A percentile compares a stretch with the other conserved stretches of the same genome.
Conservation (phyloP, 1,284 basidiomycete species). For the Pyrrhoderma noxium region DNA sequence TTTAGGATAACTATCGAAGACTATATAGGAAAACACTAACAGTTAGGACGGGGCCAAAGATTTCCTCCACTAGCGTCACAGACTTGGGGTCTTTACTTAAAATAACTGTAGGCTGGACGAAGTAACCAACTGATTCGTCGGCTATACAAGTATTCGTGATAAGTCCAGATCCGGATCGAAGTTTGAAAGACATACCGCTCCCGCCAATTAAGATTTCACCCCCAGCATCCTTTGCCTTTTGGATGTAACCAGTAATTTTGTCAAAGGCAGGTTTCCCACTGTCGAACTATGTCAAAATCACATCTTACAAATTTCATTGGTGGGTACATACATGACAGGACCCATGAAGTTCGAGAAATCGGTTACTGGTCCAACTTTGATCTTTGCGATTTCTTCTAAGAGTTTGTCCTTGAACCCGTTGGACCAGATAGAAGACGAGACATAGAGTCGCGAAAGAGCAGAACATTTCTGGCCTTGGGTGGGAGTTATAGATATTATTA, state of each 20-base stretch:
- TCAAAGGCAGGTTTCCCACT: slow-evolving; percentile 83
- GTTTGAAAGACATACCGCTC: slow-evolving; percentile 36
- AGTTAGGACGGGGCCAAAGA: slow-evolving; percentile 95
- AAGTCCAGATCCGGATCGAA: background rate
- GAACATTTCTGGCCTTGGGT: slow-evolving; percentile 98
- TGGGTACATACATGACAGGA: slow-evolving; percentile 76
- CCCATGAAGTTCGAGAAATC: slow-evolving; percentile 90
- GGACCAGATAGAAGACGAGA: slow-evolving; percentile 83
- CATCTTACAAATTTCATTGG: background rate
- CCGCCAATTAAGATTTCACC: slow-evolving; percentile 88
- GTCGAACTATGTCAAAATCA: background rate
- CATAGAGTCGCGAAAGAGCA: slow-evolving; percentile 87
- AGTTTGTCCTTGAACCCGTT: slow-evolving; percentile 82
- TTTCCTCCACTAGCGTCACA: slow-evolving; percentile 91
- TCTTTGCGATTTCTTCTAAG: slow-evolving; percentile 69
- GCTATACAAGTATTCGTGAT: slow-evolving; percentile 33
- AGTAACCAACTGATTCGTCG: slow-evolving; percentile 92
- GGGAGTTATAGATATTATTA: background rate
- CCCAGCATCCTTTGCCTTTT: slow-evolving; percentile 84
- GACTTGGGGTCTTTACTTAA: slow-evolving; percentile 88
- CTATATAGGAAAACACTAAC: slow-evolving; percentile 36
- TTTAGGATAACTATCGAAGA: slow-evolving; percentile 15
- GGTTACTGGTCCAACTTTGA: slow-evolving; percentile 76
- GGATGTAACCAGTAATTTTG: slow-evolving; percentile 80
- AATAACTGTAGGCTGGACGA: slow-evolving; percentile 92